Base-by-base conservation (phyloP, 2,329 filamentous ascomycete genomes). In the Paecilomyces formosus region DNA sequence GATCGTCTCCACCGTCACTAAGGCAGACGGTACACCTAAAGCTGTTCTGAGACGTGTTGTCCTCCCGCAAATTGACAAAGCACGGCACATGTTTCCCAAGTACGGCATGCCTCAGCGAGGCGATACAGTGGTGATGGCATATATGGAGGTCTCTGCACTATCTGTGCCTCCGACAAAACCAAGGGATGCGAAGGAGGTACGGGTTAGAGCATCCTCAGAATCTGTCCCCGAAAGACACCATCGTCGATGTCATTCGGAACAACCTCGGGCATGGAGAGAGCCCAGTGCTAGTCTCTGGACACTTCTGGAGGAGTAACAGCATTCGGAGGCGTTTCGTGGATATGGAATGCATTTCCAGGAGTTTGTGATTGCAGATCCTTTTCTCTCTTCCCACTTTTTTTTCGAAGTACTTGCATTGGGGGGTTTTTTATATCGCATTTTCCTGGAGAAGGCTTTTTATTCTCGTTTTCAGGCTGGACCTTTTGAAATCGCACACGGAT, bases 171-270 rank as follows among this genome's bases (percentile, higher is more conserved):
- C 57, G 11, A 39, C 57, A 1, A 45, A 45, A 15, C 13, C 39
- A 18, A 18, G 61, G 57, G 18, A 45, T 11, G 2, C 50, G 28
- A 13, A 31, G 13, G 58, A 53, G 9, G 57, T 54, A 22, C 15
- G 33, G 22, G 21, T 24, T 15, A 55, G 54, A 8, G 26, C 57
- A 13, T 26, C 58, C 12, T 54, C 33, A 55, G 39, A 53, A 33
- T 55, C 50, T 56, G 55, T 63, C n/a, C 59, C 57, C 3, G 68
- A 66, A 22, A 65, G 68, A 55, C 64, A 68, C 5, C 71, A 74
- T 64, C 64, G 70, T 18, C 66, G 72, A 55, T 72, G 70, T 57
- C 73, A 75, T 62, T 74, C 73, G 12, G 72, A 74, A 56, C 70
- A 73, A 57, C 73, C 72, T 24, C 66, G 71, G 45, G 63, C 71